Conservation (phyloP, 352 stramenopile genomes). For the Phytophthora megakarya region DNA sequence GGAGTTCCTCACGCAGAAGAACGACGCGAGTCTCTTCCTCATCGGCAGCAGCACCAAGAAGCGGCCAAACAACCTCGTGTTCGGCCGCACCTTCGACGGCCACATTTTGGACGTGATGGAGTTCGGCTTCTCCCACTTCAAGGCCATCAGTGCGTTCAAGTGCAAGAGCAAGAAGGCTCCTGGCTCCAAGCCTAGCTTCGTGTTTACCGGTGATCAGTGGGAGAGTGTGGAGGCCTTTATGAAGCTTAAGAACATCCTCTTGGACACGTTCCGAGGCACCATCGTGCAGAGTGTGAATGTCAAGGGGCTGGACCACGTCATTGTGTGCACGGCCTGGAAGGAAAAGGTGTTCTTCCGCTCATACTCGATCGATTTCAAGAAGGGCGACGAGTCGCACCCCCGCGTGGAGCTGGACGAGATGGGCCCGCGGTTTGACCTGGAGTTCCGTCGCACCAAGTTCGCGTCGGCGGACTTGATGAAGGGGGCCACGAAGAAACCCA, state of each 20-base stretch:
- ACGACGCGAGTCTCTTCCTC: conserved; percentile 97
- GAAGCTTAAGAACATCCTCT: conserved; percentile 94
- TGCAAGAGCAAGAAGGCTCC: conserved; percentile 92
- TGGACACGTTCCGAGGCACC: conserved; percentile 98
- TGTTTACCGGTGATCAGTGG: conserved; percentile 97
- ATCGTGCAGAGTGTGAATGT: conserved; percentile 96
- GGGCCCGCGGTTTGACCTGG: conserved; percentile 89
- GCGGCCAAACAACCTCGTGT: conserved; percentile 97
- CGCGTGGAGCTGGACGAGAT: conserved; percentile 91
- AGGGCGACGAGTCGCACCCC: conserved; percentile 80
- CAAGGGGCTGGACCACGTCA: conserved; percentile 97
- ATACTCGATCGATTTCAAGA: conserved; percentile 96
- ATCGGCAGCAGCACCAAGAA: conserved; percentile 99
- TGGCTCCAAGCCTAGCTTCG: conserved; percentile 95
- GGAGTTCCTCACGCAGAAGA: conserved; percentile 97
- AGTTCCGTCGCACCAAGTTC: conserved; percentile 95
- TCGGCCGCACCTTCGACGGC: conserved; percentile 98
- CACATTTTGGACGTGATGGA: conserved; percentile 99
- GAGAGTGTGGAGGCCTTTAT: conserved; percentile 88
- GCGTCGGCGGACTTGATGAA: conserved; percentile 96
- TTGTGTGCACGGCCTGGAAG: conserved; percentile 95
- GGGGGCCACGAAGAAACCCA: conserved; percentile 93
- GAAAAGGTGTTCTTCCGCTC: conserved; percentile 94
- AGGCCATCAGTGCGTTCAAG: conserved; percentile 93
- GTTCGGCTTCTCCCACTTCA: conserved; percentile 95